These are phyloP conservation scores for Castanospermum australe DNA, from an alignment of 306 rosid genomes.

Conservation along the genomic window DNA sequence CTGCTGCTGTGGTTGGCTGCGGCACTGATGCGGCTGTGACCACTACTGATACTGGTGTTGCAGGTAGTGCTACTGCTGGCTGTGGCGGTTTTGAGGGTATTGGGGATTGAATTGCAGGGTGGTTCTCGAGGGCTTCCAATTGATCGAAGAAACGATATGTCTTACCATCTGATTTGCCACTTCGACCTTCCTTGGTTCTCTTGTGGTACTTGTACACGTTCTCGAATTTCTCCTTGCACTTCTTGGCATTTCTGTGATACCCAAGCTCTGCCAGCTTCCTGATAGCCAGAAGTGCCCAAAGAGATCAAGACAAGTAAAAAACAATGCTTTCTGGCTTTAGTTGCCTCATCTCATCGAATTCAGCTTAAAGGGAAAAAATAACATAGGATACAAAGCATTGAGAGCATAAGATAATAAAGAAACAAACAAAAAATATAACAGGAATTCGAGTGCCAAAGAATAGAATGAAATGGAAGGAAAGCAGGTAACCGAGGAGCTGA, in stretches of 20 bases:
- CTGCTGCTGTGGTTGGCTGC: neutral
- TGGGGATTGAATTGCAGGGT: constrained; percentile 36
- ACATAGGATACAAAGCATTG: constrained; percentile 16
- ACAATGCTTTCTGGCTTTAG: neutral
- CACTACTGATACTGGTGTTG: constrained; percentile 30
- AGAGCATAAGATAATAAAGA: constrained; percentile 19
- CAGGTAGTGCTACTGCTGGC: neutral
- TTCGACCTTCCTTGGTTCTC: constrained; percentile 83
- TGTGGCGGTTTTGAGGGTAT: neutral
- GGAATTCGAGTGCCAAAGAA: constrained; percentile 19
- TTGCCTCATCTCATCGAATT: constrained; percentile 28
- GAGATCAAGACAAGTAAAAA: neutral
- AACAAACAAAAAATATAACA: neutral
- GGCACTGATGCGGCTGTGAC: neutral
- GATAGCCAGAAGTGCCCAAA: constrained; percentile 17
- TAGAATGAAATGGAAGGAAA: neutral
- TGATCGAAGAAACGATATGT: constrained; percentile 84
- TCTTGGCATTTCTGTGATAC: constrained; percentile 80
- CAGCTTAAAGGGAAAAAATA: constrained; percentile 29
- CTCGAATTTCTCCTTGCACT: constrained; percentile 97
- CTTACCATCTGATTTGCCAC: constrained; percentile 88
- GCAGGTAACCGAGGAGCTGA: neutral
- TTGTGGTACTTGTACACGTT: constrained; percentile 94
- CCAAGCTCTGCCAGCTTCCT: constrained; percentile 93
- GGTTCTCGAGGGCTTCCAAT: constrained; percentile 69